A percentile compares a stretch with the other conserved stretches of the same genome.
Evolutionary conservation across 1,139 yeast genomes (phyloP).

Genomic region (Arxiozyma slooffiae): DNA sequence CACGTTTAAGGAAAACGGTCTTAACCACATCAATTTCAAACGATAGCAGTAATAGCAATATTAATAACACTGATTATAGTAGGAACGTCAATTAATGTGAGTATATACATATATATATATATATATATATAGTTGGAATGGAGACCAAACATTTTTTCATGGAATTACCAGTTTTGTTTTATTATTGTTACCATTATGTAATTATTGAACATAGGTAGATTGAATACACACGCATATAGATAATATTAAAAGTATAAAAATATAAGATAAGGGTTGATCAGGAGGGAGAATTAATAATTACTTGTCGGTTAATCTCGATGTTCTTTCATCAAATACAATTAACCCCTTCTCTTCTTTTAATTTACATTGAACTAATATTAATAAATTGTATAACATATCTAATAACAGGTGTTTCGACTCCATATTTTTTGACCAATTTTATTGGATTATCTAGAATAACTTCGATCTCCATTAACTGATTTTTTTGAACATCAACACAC

Average conservation of each 20-base stretch:
- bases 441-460: slow-evolving; percentile 51
- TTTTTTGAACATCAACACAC: slow-evolving; percentile 46
- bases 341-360: slow-evolving; percentile 28
- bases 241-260: too few relatives aligned
- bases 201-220: too few relatives aligned
- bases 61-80: not conserved
- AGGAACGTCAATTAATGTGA: not conserved
- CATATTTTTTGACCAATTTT: slow-evolving; percentile 36
- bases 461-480: slow-evolving; percentile 48
- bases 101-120: too few relatives aligned
- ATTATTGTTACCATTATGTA: too few relatives aligned
- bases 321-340: slow-evolving; percentile 22
- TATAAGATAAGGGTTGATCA: not conserved
- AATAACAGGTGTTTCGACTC: slow-evolving; percentile 32
- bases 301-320: slow-evolving; percentile 24
- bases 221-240: not conserved
- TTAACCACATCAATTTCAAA: not conserved
- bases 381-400: slow-evolving; percentile 30
- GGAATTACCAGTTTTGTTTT: too few relatives aligned
- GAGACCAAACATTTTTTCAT: not conserved
- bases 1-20: slow-evolving; percentile 22
- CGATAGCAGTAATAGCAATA: not conserved
- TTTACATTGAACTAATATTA: slow-evolving; percentile 31
- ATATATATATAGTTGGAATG: too few relatives aligned
- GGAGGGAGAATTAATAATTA: not conserved